phyloP scores from a whole-genome alignment of 805 yeast species.

The Saccharomyces eubayanus region DNA sequence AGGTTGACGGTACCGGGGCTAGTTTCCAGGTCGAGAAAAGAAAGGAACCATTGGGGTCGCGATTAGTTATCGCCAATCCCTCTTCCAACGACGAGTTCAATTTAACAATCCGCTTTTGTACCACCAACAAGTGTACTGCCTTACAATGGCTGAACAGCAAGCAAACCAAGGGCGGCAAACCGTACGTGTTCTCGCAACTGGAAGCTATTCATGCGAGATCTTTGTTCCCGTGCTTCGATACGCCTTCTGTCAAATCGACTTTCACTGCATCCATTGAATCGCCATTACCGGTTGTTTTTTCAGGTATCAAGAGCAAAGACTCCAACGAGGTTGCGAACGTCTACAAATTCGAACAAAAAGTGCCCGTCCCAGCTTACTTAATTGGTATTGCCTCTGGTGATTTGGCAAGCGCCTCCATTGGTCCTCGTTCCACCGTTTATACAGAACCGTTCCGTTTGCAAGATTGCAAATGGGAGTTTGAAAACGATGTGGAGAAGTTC shows the following conservation, averaged over 20 bases:
- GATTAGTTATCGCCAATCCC: slow-evolving; percentile 33
- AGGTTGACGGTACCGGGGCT: slow-evolving; percentile 30
- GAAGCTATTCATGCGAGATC: slow-evolving; percentile 89
- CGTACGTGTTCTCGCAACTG: slow-evolving; percentile 72
- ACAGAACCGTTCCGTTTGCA: slow-evolving; percentile 64
- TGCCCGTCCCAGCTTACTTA: slow-evolving; percentile 80
- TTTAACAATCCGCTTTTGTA: slow-evolving; percentile 46
- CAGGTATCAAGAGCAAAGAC: slow-evolving; percentile 43
- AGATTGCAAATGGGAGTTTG: slow-evolving; percentile 71
- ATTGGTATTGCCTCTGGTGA: slow-evolving; percentile 84
- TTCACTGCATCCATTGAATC: slow-evolving; percentile 53
- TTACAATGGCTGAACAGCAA: slow-evolving; percentile 73
- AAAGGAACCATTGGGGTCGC: slow-evolving; percentile 52
- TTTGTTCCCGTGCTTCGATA: slow-evolving; percentile 83
- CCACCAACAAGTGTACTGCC: slow-evolving; percentile 74
- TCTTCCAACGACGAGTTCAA: slow-evolving; percentile 10
- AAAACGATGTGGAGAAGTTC: slow-evolving; percentile 72
- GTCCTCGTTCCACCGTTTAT: slow-evolving; percentile 80
- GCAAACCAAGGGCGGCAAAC: slow-evolving; percentile 59
- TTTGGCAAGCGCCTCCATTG: slow-evolving; percentile 55
- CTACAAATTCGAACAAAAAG: slow-evolving; percentile 57
- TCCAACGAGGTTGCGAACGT: slow-evolving; percentile 13
- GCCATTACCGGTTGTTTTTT: slow-evolving; percentile 59
- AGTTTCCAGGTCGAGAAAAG: slow-evolving; percentile 33
- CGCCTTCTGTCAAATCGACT: slow-evolving; percentile 73